These are phyloP conservation scores for Aspergillus viridinutans DNA, from an alignment of 2,329 filamentous ascomycete genomes.

Conservation along the genomic window DNA sequence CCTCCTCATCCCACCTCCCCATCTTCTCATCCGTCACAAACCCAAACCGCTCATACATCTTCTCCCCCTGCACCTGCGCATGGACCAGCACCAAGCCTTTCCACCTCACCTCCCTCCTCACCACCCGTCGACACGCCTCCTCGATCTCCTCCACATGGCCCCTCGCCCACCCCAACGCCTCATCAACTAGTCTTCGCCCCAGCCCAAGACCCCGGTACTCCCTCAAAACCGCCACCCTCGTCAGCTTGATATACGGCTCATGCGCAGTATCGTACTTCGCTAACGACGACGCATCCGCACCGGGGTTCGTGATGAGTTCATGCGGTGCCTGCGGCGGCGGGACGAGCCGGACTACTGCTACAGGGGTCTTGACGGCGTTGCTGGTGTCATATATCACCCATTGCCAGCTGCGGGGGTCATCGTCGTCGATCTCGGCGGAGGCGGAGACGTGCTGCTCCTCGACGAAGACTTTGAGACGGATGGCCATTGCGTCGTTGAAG, in stretches of 20 bases:
- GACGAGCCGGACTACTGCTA: conserved; percentile 75
- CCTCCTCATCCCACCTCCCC: conserved; percentile 78
- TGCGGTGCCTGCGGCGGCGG: conserved; percentile 73
- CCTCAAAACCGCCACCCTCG: conserved; percentile 66
- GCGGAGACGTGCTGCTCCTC: conserved; percentile 54
- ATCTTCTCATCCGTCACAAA: conserved; percentile 69
- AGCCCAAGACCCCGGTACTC: conserved; percentile 64
- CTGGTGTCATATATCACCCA: conserved; percentile 72
- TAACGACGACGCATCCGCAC: conserved; percentile 9
- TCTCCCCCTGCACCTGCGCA: conserved; percentile 64
- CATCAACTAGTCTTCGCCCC: conserved; percentile 62
- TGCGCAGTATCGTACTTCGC: conserved; percentile 46
- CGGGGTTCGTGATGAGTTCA: conserved; percentile 30
- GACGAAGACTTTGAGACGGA: conserved; percentile 56
- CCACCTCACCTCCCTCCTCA: conserved; percentile 52
- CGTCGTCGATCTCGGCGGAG: conserved; percentile 72
- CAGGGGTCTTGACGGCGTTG: conserved; percentile 49
- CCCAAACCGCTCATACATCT: conserved; percentile 66
- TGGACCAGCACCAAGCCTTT: conserved; percentile 73
- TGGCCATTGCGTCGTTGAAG: conserved; percentile 58
- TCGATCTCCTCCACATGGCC: conserved; percentile 53
- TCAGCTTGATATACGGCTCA: conserved; percentile 79
- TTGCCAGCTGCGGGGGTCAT: conserved; percentile 76
- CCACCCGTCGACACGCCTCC: conserved; percentile 11
- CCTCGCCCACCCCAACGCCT: conserved; percentile 64